Evolutionary conservation across 768 basidiomycete species (phyloP), one percentile per base, ranked within the genome.

Genomic region (Termitomyces sp.): DNA sequence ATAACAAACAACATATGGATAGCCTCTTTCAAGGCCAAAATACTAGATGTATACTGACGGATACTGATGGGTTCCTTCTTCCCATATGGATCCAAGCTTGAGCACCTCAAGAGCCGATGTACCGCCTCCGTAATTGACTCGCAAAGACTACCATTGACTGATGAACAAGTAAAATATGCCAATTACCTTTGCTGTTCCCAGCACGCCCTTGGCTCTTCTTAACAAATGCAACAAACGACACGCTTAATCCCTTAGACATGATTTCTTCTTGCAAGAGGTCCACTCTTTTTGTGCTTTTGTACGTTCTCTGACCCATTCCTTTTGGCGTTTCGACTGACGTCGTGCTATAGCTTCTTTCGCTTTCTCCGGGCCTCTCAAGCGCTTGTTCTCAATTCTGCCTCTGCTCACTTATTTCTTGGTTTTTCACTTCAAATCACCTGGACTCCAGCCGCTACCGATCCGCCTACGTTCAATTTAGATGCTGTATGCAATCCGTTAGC

Each of bases 201-300:
- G 6, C 7, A 30, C 6, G 4, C 8, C 12, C 7, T 4, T 26
- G 2, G 20, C 24, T n/a, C 45, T 37, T 58, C 14, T 45, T 39
- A 39, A 52, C 18, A 27, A n/a, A n/a, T 39, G 26, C 22, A 27
- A 20, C n/a, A n/a, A 13, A 12, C 26, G 26, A 45, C 27, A 37
- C 8, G 24, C 37, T 40, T 27, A 27, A 37, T 1, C 44, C 24
- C 30, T 22, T 53, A 13, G 34, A 26, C 20, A 58, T 58, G 51
- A 16, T 40, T 53, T 48, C 44, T 58, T 58, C 52, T 47, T 48
- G 27, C 50, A 27, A 14, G 45, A 58, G 50, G 51, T 12, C 33
- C 22, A 6, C 33, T 18, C 12, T 46, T 52, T 32, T 46, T 22
- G 13, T 30, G 26, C 14, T 45, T 40, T 33, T 47, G 57, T 58